Evolutionary conservation across 2,329 filamentous ascomycete genomes (phyloP).

Genomic region (Pseudocercospora fuligena): DNA sequence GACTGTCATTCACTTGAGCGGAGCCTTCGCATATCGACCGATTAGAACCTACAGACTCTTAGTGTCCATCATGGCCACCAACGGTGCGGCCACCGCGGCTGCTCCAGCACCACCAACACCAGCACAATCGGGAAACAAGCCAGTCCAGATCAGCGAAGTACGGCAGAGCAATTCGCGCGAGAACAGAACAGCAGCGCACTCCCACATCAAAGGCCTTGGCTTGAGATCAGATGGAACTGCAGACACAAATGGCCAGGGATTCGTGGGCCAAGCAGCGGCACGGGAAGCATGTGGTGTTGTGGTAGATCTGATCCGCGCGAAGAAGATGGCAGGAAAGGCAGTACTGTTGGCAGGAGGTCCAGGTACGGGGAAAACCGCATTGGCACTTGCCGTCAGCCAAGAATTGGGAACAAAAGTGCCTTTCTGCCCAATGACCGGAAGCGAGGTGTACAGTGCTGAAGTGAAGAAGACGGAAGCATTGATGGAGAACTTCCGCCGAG

Average conservation of each 20-base stretch:
- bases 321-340: slow-evolving; percentile 96
- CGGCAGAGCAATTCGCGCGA: slow-evolving; percentile 63
- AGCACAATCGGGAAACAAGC: slow-evolving; percentile 35
- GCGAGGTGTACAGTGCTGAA: slow-evolving; percentile 96
- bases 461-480: slow-evolving; percentile 99
- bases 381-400: slow-evolving; percentile 93
- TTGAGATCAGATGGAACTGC: slow-evolving; percentile 84
- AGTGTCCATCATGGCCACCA: slow-evolving; percentile 32
- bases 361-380: slow-evolving; percentile 94
- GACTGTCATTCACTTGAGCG: background rate
- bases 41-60: too few relatives aligned
- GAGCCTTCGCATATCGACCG: background rate
- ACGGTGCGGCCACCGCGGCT: slow-evolving; percentile 29
- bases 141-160: slow-evolving; percentile 44
- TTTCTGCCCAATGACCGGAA: slow-evolving; percentile 97
- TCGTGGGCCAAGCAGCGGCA: slow-evolving; percentile 85
- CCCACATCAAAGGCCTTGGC: slow-evolving; percentile 95
- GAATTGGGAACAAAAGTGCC: slow-evolving; percentile 97
- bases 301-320: slow-evolving; percentile 91
- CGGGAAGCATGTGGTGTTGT: slow-evolving; percentile 97
- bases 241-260: slow-evolving; percentile 78
- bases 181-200: slow-evolving; percentile 94
- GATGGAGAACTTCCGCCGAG: slow-evolving; percentile 98
- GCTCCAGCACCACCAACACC: slow-evolving; percentile 31
- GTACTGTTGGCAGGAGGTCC: slow-evolving; percentile 93